A percentile compares a stretch with the other conserved stretches of the same genome.
Conservation (phyloP, 2,329 filamentous ascomycete genomes). For the Clarireedia paspali region DNA sequence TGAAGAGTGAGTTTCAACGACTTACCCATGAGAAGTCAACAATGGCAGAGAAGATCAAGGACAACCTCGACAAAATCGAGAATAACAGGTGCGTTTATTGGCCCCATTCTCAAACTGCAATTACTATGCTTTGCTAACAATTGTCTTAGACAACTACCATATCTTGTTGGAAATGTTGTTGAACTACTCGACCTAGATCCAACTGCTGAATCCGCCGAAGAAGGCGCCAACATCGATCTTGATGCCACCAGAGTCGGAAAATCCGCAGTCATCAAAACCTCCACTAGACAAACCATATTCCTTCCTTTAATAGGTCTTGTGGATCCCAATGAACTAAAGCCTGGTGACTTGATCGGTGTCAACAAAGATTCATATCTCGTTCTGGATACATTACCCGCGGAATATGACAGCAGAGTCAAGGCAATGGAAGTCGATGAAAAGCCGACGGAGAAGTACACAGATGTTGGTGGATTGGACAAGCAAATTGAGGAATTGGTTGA, state of each 20-base stretch:
- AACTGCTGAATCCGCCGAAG: constrained; percentile 89
- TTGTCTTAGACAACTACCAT: constrained; percentile 75
- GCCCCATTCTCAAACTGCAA: background rate
- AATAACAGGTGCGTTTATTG: constrained; percentile 73
- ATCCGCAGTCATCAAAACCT: constrained; percentile 98
- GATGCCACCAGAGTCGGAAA: constrained; percentile 96
- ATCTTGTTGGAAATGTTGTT: constrained; percentile 96
- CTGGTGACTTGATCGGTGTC: constrained; percentile 92
- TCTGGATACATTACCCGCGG: constrained; percentile 89
- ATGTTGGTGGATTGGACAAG: constrained; percentile 95
- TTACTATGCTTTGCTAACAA: constrained; percentile 5
- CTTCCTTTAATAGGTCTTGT: constrained; percentile 94
- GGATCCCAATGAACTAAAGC: constrained; percentile 90
- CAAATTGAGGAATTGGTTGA: constrained; percentile 98
- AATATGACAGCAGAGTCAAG: constrained; percentile 98
- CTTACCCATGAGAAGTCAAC: constrained; percentile 90
- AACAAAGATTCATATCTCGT: constrained; percentile 99
- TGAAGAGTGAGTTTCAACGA: constrained; percentile 94
- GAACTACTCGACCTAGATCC: constrained; percentile 96
- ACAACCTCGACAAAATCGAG: constrained; percentile 97
- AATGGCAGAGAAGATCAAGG: constrained; percentile 99
- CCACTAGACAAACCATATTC: constrained; percentile 97
- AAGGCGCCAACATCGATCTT: constrained; percentile 96
- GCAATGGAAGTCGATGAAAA: constrained; percentile 99
- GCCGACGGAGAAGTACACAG: constrained; percentile 96